Conservation (phyloP, 495 filamentous ascomycete genomes). For the Zalerion maritima region DNA sequence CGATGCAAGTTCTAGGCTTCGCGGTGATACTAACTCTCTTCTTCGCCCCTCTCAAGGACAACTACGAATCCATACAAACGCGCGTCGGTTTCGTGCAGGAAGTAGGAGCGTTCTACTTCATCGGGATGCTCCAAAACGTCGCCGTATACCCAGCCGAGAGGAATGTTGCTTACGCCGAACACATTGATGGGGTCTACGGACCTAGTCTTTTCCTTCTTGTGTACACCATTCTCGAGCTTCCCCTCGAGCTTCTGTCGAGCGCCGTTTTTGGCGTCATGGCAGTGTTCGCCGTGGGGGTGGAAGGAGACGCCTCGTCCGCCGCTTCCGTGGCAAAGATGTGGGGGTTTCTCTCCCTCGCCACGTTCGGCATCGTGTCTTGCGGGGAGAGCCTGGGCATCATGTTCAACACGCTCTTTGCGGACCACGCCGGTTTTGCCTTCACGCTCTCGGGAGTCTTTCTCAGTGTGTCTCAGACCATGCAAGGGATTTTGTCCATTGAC, state of each 20-base stretch:
- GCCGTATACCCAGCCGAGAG: slow-evolving; percentile 55
- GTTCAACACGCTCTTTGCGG: slow-evolving; percentile 57
- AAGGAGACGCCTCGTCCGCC: too few relatives aligned
- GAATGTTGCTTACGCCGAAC: slow-evolving; percentile 56
- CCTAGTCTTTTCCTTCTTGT: slow-evolving; percentile 51
- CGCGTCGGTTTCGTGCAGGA: slow-evolving; percentile 57
- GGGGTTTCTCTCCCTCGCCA: slow-evolving; percentile 50
- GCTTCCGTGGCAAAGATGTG: slow-evolving; percentile 44
- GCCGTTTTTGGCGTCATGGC: slow-evolving; percentile 49
- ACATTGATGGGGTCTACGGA: slow-evolving; percentile 51
- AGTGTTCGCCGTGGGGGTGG: slow-evolving; percentile 45
- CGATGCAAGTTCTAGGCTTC: slow-evolving; percentile 52
- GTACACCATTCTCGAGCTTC: slow-evolving; percentile 52
- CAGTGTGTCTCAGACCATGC: slow-evolving; percentile 49
- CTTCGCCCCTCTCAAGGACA: slow-evolving; percentile 53
- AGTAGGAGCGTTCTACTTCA: slow-evolving; percentile 54
- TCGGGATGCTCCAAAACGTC: slow-evolving; percentile 67
- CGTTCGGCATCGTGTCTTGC: slow-evolving; percentile 56
- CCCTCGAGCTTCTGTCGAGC: slow-evolving; percentile 48
- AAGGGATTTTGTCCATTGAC: slow-evolving; percentile 51
- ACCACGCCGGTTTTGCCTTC: slow-evolving; percentile 59
- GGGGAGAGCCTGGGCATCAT: slow-evolving; percentile 67
- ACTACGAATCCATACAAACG: slow-evolving; percentile 55
- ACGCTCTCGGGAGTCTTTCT: slow-evolving; percentile 51
- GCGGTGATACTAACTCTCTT: slow-evolving; percentile 52